phyloP scores from a whole-genome alignment of 805 yeast species.

The Metschnikowia baotianmanensis region DNA sequence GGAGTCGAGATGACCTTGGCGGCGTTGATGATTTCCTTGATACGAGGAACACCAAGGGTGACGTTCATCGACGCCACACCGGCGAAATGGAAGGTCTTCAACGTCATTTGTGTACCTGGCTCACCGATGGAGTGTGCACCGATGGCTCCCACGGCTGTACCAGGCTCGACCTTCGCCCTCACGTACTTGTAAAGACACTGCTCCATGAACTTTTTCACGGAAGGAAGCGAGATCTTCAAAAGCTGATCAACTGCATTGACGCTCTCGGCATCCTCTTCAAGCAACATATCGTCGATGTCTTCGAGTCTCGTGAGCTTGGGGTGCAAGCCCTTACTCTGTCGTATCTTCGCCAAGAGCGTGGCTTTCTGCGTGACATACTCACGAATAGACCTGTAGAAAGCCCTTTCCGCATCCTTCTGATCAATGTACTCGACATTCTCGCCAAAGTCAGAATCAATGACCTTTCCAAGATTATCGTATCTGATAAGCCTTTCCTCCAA shows the following conservation, averaged over 20 bases:
- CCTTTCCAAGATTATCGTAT: slow-evolving; percentile 70
- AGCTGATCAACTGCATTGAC: slow-evolving; percentile 59
- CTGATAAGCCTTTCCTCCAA: slow-evolving; percentile 59
- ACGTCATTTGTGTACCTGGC: slow-evolving; percentile 97
- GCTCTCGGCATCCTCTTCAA: slow-evolving; percentile 25
- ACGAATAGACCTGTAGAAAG: slow-evolving; percentile 73
- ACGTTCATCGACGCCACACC: slow-evolving; percentile 97
- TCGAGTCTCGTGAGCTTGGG: slow-evolving; percentile 35
- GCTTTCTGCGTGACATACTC: slow-evolving; percentile 62
- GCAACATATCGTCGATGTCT: slow-evolving; percentile 37
- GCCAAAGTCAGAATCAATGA: slow-evolving; percentile 40
- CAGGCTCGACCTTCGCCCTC: slow-evolving; percentile 94
- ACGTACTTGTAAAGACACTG: slow-evolving; percentile 80
- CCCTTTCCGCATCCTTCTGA: slow-evolving; percentile 83
- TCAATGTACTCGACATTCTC: slow-evolving; percentile 67
- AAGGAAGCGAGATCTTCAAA: slow-evolving; percentile 58
- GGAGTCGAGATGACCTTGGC: slow-evolving; percentile 95
- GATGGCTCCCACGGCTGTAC: slow-evolving; percentile 98
- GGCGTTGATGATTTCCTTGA: slow-evolving; percentile 96
- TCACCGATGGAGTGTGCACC: slow-evolving; percentile 99
- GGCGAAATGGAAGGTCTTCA: slow-evolving; percentile 96
- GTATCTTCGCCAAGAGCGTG: slow-evolving; percentile 48
- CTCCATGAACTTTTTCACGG: slow-evolving; percentile 64
- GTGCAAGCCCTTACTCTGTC: slow-evolving; percentile 53
- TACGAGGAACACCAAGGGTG: slow-evolving; percentile 95